These are phyloP conservation scores for Pleoardoris graminearum DNA, from an alignment of 2,329 filamentous ascomycete genomes.

Conservation along the genomic window DNA sequence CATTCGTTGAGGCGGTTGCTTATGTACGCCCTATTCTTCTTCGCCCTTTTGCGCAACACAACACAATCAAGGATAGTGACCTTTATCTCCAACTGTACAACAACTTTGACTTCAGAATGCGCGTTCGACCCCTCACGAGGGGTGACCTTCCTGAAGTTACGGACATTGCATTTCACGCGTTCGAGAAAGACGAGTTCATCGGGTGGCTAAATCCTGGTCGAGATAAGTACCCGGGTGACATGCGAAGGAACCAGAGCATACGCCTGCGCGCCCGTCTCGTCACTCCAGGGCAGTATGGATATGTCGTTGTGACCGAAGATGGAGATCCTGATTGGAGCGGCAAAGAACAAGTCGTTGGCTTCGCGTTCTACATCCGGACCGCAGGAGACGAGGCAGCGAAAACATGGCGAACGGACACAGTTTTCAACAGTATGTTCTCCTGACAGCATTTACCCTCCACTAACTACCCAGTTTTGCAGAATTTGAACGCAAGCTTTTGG, in stretches of 20 bases:
- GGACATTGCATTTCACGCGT: conserved; percentile 15
- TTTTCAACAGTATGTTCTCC: conserved; percentile 17
- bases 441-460: neutral
- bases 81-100: neutral
- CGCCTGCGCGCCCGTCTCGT: conserved; percentile 21
- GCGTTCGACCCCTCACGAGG: conserved; percentile 18
- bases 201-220: conserved; percentile 21
- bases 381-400: conserved; percentile 15
- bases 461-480: conserved; percentile 10
- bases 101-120: conserved; percentile 12
- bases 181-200: conserved; percentile 24
- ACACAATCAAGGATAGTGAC: neutral
- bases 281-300: conserved; percentile 17
- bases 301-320: conserved; percentile 22
- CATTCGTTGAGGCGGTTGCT: neutral
- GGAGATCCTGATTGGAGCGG: conserved; percentile 20
- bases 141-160: conserved; percentile 18
- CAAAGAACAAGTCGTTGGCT: conserved; percentile 17
- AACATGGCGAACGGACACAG: conserved; percentile 19
- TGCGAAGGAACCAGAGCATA: conserved; percentile 17
- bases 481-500: conserved; percentile 23
- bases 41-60: neutral
- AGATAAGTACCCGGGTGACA: conserved; percentile 22
- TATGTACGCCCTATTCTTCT: neutral
- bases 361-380: conserved; percentile 17